phyloP scores from a whole-genome alignment of 441 rosid genomes.

The Brassica hybrid region DNA sequence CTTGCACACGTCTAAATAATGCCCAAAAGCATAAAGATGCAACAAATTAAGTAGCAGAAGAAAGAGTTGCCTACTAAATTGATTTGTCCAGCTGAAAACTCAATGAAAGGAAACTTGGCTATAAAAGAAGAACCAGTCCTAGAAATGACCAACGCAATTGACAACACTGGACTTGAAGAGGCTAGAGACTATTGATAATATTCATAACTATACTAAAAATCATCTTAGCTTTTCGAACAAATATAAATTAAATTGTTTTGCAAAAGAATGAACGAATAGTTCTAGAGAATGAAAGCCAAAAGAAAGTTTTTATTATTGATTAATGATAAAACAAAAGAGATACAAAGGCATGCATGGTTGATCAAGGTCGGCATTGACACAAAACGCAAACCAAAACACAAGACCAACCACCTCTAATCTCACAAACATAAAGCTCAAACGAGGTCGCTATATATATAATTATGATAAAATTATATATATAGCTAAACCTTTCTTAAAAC shows the following conservation, averaged over 20 bases:
- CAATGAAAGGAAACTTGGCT: not conserved
- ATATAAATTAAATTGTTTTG: not conserved
- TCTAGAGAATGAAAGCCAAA: not conserved
- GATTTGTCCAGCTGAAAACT: not conserved
- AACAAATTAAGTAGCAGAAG: not conserved
- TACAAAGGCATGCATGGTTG: not conserved
- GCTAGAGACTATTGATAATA: not conserved
- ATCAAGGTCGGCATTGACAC: conserved; percentile 8
- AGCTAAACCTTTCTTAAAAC: not conserved
- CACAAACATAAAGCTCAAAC: conserved; percentile 1
- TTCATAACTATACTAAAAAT: not conserved
- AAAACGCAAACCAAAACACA: conserved; percentile 8
- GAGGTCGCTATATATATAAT: not conserved
- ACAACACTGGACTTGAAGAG: not conserved
- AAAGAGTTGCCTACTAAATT: not conserved
- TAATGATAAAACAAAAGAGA: not conserved
- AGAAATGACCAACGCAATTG: not conserved
- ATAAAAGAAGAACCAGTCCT: no score
- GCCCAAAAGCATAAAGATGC: not conserved
- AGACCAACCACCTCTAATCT: conserved; percentile 2
- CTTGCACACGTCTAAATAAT: not conserved
- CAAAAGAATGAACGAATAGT: not conserved
- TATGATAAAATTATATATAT: not conserved
- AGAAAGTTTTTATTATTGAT: not conserved
- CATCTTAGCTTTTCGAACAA: not conserved